Percentiles rank a stretch among this genome's conserved stretches.
phyloP scores from a whole-genome alignment of 2,329 filamentous ascomycete genomes.

The Monilinia fructigena region DNA sequence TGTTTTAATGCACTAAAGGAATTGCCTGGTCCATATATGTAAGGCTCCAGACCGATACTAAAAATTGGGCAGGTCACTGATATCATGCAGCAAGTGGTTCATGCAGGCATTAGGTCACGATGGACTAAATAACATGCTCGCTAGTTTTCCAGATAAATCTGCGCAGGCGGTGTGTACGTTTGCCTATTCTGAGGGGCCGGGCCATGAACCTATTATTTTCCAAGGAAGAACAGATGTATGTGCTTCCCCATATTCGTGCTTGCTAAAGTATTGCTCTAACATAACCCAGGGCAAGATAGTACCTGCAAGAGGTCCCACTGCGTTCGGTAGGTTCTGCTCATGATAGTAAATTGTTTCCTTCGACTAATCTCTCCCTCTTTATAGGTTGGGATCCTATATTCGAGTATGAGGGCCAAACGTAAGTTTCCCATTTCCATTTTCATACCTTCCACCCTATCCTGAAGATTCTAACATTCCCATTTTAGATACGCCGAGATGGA shows the following conservation, averaged over 20 bases:
- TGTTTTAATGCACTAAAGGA: slow-evolving; percentile 89
- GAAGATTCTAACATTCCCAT: not conserved
- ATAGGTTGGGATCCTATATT: slow-evolving; percentile 98
- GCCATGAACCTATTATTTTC: slow-evolving; percentile 80
- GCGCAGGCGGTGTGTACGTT: slow-evolving; percentile 96
- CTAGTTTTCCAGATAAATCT: slow-evolving; percentile 84
- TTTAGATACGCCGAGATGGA: slow-evolving; percentile 91
- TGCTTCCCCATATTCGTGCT: slow-evolving; percentile 24
- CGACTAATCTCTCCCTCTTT: slow-evolving; percentile 26
- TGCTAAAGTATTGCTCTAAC: slow-evolving; percentile 23
- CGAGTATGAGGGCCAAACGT: slow-evolving; percentile 85
- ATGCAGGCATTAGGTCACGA: slow-evolving; percentile 77
- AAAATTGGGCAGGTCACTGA: not conserved
- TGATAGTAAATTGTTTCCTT: slow-evolving; percentile 3
- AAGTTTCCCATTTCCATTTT: slow-evolving; percentile 25
- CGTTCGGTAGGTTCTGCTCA: slow-evolving; percentile 67
- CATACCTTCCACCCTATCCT: not conserved
- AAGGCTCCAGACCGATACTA: slow-evolving; percentile 31
- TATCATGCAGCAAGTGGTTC: slow-evolving; percentile 79
- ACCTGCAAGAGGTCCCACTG: slow-evolving; percentile 71
- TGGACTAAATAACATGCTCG: slow-evolving; percentile 86
- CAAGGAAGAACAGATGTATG: slow-evolving; percentile 81
- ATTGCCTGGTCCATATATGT: slow-evolving; percentile 97
- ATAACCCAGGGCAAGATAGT: slow-evolving; percentile 71
- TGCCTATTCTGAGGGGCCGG: slow-evolving; percentile 83